phyloP scores from a whole-genome alignment of 257 asterid species.

The Solanum megistacrolobum region DNA sequence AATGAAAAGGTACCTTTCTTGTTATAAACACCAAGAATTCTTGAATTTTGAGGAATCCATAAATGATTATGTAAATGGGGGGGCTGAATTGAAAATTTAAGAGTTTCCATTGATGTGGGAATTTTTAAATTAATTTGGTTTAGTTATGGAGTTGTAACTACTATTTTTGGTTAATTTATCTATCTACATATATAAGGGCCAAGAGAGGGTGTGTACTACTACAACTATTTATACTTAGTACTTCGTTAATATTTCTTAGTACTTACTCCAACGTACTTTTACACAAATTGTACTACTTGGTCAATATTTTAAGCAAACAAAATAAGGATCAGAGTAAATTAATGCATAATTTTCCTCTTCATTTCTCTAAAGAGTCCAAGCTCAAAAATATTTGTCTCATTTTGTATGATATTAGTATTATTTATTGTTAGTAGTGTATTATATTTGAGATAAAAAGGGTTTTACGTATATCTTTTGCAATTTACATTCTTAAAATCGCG shows the following conservation, averaged over 20 bases:
- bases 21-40: slow-evolving; percentile 11
- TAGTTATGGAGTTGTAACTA: neutral
- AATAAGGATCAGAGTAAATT: neutral
- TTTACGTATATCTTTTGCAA: too few relatives aligned
- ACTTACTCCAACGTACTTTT: neutral
- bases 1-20: slow-evolving; percentile 14
- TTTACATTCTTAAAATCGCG: too few relatives aligned
- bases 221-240: neutral
- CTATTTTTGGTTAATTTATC: neutral
- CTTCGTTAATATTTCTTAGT: neutral
- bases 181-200: neutral
- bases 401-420: neutral
- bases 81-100: slow-evolving; percentile 1
- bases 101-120: slow-evolving; percentile 11
- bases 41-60: slow-evolving; percentile 7
- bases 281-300: neutral
- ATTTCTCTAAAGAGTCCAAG: neutral
- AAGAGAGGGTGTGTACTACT: neutral
- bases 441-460: too few relatives aligned
- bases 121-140: neutral
- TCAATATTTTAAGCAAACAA: neutral
- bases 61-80: neutral
- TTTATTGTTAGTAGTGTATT: too few relatives aligned
- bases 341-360: neutral
- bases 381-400: neutral